Base-by-base conservation (phyloP, 176 grass and related monocot genomes). In the Calamus simplicifolius region DNA sequence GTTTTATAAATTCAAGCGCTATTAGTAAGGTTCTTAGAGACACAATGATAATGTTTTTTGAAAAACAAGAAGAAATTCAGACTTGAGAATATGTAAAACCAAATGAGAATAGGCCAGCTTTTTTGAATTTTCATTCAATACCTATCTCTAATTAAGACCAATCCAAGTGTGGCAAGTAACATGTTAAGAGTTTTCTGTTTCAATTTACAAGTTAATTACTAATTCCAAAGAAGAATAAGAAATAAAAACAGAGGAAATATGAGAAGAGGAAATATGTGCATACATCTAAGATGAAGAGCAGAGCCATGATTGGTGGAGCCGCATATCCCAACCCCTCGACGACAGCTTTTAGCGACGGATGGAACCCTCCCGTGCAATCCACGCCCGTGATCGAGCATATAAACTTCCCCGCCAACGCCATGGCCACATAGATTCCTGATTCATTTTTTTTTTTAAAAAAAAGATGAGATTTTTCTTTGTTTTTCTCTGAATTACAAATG, bases 251-350 rank as follows among this genome's bases (percentile, higher is more conserved):
- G 43, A 62, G 35, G 4, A 21, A 16, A 50, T 27, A 27, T 0
- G 6, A 55, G 6, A 63, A 18, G 25, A 52, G 48, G 4, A 16
- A 16, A 30, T 48, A 18, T 12, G 8, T 16, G 58, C 79, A 52
- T 78, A 93, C 88, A 30, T 96, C 91, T 58, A 96, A 87, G 70
- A 96, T 96, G 58, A 96, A 96, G 18, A 96, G 61, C 19, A 96
- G 54, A 64, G 78, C 86, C 92, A 96, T 96, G 78, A 96, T 90
- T 1, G 92, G 86, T 29, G 92, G 92, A 73, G 72, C 84, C 28
- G 86, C 92, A 48, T 96, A 96, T 4, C 92, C 92, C 7, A 96
- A 87, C 2, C 92, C 92, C 54, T 96, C 56, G 14, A 96, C 67
- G 18, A 96, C 62, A 16, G 92, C 92, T 50, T 81, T 76, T 31